Conservation (phyloP, 2,329 filamentous ascomycete genomes). For the Waltergamsia citrina region DNA sequence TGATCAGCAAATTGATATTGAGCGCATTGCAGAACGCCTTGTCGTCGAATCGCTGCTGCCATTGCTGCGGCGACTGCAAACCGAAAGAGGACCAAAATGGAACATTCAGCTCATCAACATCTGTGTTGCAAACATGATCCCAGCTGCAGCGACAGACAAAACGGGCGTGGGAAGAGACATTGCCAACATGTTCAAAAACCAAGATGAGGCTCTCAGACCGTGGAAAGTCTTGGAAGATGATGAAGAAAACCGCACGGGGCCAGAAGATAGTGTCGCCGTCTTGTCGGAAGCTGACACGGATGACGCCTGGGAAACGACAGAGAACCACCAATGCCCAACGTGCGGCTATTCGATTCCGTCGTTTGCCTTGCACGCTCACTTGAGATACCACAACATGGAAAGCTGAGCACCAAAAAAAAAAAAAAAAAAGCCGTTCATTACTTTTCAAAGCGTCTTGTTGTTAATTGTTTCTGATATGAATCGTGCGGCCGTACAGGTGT, state of each 20-base stretch:
- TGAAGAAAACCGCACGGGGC: constrained; percentile 14
- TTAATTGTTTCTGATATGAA: too few species aligned
- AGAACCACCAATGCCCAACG: constrained; percentile 25
- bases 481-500: too few species aligned
- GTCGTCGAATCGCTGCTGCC: constrained; percentile 59
- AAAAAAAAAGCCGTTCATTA: too few species aligned
- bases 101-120: constrained; percentile 79
- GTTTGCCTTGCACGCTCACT: constrained; percentile 50
- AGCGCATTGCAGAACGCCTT: constrained; percentile 55
- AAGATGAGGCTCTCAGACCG: constrained; percentile 59
- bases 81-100: constrained; percentile 57
- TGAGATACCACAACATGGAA: constrained; percentile 24
- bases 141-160: constrained; percentile 38
- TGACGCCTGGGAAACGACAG: constrained; percentile 18
- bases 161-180: constrained; percentile 65
- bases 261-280: constrained; percentile 9
- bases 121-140: constrained; percentile 76
- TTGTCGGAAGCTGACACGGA: constrained; percentile 5
- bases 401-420: too few species aligned
- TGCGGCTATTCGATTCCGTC: constrained; percentile 45
- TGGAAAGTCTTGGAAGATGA: constrained; percentile 42
- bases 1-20: constrained; percentile 45
- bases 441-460: too few species aligned
- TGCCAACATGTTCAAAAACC: constrained; percentile 68
- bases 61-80: constrained; percentile 67